Evolutionary conservation across 1,139 yeast genomes (phyloP).

Genomic region (Debaryomyces singareniensis): DNA sequence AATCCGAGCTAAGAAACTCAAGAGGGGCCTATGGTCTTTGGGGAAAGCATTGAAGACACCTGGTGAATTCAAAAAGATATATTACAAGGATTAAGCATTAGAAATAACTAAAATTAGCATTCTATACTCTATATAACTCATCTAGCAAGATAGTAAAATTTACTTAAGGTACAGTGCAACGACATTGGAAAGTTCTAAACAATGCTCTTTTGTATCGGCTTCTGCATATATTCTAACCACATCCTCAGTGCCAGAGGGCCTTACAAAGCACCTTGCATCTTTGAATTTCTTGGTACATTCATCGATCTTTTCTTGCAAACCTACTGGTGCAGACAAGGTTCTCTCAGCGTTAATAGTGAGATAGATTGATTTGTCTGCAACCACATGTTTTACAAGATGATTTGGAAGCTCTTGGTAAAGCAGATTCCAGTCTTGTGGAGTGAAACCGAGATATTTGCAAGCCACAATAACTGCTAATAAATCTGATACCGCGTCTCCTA

Average conservation of each 20-base stretch:
- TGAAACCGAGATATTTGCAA: slow-evolving; percentile 44
- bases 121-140: too few relatives aligned
- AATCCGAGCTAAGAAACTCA: slow-evolving; percentile 46
- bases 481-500: slow-evolving; percentile 95
- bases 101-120: not conserved
- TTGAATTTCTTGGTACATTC: slow-evolving; percentile 48
- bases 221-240: slow-evolving; percentile 96
- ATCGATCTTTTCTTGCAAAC: slow-evolving; percentile 73
- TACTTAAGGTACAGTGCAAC: slow-evolving; percentile 16
- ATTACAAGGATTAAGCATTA: slow-evolving; percentile 7
- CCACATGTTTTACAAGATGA: slow-evolving; percentile 71
- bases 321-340: slow-evolving; percentile 66
- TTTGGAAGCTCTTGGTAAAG: slow-evolving; percentile 85
- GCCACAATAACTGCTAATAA: slow-evolving; percentile 70
- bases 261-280: slow-evolving; percentile 80
- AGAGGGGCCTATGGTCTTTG: slow-evolving; percentile 69
- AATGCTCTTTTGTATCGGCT: slow-evolving; percentile 45
- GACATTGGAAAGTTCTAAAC: slow-evolving; percentile 24
- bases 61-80: slow-evolving; percentile 63
- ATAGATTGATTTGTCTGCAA: slow-evolving; percentile 73
- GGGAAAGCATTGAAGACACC: slow-evolving; percentile 59
- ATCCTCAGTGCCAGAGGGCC: slow-evolving; percentile 98
- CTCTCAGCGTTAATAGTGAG: slow-evolving; percentile 90
- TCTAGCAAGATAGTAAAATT: too few relatives aligned
- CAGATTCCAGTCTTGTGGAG: slow-evolving; percentile 69